Base-by-base conservation (phyloP, 495 filamentous ascomycete species). In the Aspergillus panamensis region DNA sequence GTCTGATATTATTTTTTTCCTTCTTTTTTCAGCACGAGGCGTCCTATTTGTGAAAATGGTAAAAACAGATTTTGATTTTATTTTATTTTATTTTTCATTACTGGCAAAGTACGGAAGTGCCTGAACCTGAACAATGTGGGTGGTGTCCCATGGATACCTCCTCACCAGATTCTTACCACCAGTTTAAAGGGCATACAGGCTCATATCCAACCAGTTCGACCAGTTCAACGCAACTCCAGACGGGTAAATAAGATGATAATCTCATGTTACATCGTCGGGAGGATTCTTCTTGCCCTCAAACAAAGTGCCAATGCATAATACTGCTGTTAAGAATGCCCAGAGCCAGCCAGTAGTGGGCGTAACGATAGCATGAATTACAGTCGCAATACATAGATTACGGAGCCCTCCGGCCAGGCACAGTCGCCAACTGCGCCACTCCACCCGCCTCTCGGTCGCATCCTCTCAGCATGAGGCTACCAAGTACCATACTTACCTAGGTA, bases 301-400 rank as follows among this genome's bases (percentile, higher is more conserved):
- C 35, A 13, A 5, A 39, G 35, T 39, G 1, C 10, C 10, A 39
- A 39, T 39, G 35, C 35, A 39, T 39, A 39, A 39, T 39, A 39
- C 35, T 39, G 6, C 35, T 3, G 14, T n/a, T 39, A 39, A 39
- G 35, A 35, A 39, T 25, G 25, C 25, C 8, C 35, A 12, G 35
- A 39, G 35, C 10, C 14, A n/a, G n/a, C 10, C 10, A 8, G 6
- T 5, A 39, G 35, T n/a, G 3, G 35, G 6, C 10, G 35, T 39
- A 39, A 39, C 14, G 10, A 39, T 5, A 6, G 35, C 3, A n/a
- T 39, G 35, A 13, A 39, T 39, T 45, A 45, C 42, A 10, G 9
- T 45, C 17, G 4, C 42, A 45, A 45, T 45, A 45, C 42, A 40
- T 32, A 53, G 31, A 31, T 13, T 53, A 44, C 51, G n/a, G n/a